Evolutionary conservation across 331 rosid genomes (phyloP).

Genomic region (Rosa hybrid): DNA sequence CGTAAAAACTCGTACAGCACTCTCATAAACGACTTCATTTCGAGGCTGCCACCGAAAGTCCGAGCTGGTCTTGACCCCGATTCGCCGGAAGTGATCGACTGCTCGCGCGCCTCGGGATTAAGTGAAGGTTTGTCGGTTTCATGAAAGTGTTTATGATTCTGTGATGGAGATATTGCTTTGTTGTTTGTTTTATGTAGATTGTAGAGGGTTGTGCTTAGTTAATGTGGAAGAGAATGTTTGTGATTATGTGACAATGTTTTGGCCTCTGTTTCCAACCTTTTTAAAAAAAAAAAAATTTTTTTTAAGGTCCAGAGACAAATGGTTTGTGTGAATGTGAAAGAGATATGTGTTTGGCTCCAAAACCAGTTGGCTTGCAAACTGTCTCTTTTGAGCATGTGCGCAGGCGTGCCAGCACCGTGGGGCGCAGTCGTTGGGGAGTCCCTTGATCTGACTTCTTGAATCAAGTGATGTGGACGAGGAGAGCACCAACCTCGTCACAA

Average conservation of each 20-base stretch:
- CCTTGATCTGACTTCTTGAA: no score
- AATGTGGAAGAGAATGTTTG: no score
- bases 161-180: not conserved
- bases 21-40: slow-evolving; percentile 40
- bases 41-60: slow-evolving; percentile 39
- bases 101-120: slow-evolving; percentile 30
- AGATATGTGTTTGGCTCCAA: no score
- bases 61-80: slow-evolving; percentile 38
- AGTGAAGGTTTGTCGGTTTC: slow-evolving; percentile 27
- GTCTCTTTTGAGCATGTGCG: no score
- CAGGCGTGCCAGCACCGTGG: no score
- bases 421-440: no score
- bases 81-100: slow-evolving; percentile 30
- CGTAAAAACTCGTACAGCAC: slow-evolving; percentile 46
- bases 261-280: not conserved
- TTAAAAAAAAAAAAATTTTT: no score
- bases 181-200: not conserved
- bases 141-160: not conserved
- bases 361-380: no score
- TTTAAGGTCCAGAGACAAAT: no score
- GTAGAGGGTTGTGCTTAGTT: not conserved
- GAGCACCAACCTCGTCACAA: no score
- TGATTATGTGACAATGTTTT: not conserved
- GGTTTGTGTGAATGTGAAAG: no score
- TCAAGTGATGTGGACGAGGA: no score